A percentile compares a stretch with the other conserved stretches of the same genome.
These are phyloP conservation scores for Apiosordaria backusii DNA, from an alignment of 495 filamentous ascomycete genomes.

Conservation along the genomic window DNA sequence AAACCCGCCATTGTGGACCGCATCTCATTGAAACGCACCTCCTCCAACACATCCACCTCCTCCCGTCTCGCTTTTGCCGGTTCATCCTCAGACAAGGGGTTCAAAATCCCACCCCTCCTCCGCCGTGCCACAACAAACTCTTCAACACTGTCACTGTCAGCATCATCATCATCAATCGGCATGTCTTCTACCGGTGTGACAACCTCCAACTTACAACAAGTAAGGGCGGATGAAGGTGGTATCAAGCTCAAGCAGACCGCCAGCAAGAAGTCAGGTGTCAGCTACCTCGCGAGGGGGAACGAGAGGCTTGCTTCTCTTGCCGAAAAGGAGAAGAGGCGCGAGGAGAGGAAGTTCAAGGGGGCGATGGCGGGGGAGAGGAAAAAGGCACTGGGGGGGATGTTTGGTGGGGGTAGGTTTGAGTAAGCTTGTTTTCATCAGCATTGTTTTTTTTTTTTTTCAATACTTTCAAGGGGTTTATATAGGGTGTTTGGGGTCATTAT, in stretches of 20 bases:
- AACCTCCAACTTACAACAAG: constrained; percentile 26
- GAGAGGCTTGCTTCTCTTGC: constrained; percentile 57
- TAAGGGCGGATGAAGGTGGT: constrained; percentile 38
- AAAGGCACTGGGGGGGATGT: constrained; percentile 48
- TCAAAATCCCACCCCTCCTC: constrained; percentile 71
- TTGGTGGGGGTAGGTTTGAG: constrained; percentile 51
- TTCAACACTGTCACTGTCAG: constrained; percentile 32
- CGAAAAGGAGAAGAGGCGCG: constrained; percentile 59
- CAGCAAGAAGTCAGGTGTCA: constrained; percentile 57
- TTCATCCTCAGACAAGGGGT: constrained; percentile 31
- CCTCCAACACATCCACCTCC: constrained; percentile 43
- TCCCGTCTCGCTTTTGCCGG: constrained; percentile 57
- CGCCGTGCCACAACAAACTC: constrained; percentile 70
- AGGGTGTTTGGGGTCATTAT: constrained; percentile 6
- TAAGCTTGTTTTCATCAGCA: constrained; percentile 17
- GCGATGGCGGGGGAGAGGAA: constrained; percentile 44
- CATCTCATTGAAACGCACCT: constrained; percentile 66
- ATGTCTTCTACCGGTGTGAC: constrained; percentile 31
- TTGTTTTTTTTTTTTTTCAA: background rate
- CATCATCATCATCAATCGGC: constrained; percentile 32
- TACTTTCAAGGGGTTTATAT: background rate
- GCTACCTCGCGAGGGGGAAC: constrained; percentile 75
- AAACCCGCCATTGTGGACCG: constrained; percentile 68
- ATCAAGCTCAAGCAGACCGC: constrained; percentile 68
- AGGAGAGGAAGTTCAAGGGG: constrained; percentile 65